A percentile compares a stretch with the other conserved stretches of the same genome.
These are phyloP conservation scores for Rhodotorula paludigena DNA, from an alignment of 768 basidiomycete species.

Conservation along the genomic window DNA sequence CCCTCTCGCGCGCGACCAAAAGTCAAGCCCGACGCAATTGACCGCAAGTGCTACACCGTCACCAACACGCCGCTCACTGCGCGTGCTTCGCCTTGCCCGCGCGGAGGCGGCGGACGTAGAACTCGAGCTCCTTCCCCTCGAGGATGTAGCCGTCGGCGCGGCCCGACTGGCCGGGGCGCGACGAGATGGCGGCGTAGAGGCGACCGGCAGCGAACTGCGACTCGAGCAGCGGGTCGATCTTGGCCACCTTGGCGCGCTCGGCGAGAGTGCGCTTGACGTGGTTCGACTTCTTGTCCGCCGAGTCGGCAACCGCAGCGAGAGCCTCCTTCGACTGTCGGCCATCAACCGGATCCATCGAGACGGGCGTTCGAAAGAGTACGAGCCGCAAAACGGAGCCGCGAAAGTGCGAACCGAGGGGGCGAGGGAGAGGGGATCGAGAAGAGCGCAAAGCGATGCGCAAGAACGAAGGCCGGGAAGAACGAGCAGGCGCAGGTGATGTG, in stretches of 20 bases:
- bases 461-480: no score
- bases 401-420: no score
- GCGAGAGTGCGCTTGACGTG: constrained; percentile 82
- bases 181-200: constrained; percentile 86
- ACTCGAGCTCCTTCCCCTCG: constrained; percentile 98
- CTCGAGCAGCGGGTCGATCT: constrained; percentile 75
- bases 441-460: no score
- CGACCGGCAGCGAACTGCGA: constrained; percentile 55
- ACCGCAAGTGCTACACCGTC: no score
- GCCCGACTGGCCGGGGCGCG: constrained; percentile 93
- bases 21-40: no score
- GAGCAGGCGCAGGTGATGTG: no score
- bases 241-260: constrained; percentile 89
- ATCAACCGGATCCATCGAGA: no score
- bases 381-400: no score
- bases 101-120: constrained; percentile 90
- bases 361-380: no score
- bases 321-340: constrained; percentile 56
- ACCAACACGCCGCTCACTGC: neutral
- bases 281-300: constrained; percentile 73
- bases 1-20: no score
- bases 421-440: no score
- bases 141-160: constrained; percentile 95
- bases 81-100: constrained; percentile 65
- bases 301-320: constrained; percentile 51